Conservation (phyloP, 2,329 filamentous ascomycete genomes). For the Coniochaeta sp. region DNA sequence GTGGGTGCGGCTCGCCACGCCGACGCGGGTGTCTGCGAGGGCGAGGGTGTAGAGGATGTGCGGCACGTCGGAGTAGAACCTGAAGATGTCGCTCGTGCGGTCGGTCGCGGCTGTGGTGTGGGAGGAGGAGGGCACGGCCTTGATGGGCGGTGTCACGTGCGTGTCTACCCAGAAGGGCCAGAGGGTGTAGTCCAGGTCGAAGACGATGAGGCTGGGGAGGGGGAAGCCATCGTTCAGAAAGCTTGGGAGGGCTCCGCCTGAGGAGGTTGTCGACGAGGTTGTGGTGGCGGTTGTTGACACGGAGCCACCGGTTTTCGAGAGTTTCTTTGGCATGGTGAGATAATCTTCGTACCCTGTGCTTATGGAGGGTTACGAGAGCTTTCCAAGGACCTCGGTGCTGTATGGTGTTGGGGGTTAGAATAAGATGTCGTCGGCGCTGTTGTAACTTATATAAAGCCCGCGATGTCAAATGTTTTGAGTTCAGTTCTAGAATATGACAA, state of each 20-base stretch:
- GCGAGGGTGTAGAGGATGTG: constrained; percentile 56
- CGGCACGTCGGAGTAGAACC: constrained; percentile 66
- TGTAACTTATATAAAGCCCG: background rate
- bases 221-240: constrained; percentile 53
- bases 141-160: constrained; percentile 71
- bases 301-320: constrained; percentile 9
- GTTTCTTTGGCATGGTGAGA: constrained; percentile 9
- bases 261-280: constrained; percentile 14
- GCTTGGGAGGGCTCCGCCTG: constrained; percentile 21
- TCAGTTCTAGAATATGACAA: background rate
- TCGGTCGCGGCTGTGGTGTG: constrained; percentile 37
- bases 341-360: too few species aligned
- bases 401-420: background rate
- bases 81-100: constrained; percentile 56
- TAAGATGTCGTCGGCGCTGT: background rate
- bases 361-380: background rate
- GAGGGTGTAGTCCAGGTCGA: constrained; percentile 97
- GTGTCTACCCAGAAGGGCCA: constrained; percentile 99
- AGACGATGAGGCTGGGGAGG: constrained; percentile 77
- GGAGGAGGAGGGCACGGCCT: constrained; percentile 30
- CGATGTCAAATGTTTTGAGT: background rate
- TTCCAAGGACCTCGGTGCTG: background rate
- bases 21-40: constrained; percentile 40
- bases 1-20: constrained; percentile 72
- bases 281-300: constrained; percentile 12